Percentiles rank a stretch among this genome's conserved stretches.
phyloP scores from a whole-genome alignment of 257 asterid species.

The Petunia secreta region DNA sequence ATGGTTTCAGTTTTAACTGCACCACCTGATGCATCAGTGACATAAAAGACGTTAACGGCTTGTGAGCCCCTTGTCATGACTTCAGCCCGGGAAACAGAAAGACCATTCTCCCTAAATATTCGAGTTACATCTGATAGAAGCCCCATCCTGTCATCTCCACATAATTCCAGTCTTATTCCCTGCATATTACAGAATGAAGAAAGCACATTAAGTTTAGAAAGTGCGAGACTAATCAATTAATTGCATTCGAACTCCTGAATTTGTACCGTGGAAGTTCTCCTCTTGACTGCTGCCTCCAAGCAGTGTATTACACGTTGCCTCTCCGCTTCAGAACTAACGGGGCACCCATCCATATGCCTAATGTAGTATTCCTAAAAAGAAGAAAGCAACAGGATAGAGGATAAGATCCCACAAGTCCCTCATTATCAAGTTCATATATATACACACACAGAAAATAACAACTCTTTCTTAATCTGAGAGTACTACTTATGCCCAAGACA shows the following conservation, averaged over 20 bases:
- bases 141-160: conserved; percentile 53
- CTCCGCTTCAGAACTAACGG: conserved; percentile 58
- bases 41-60: conserved; percentile 54
- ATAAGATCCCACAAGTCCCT: neutral
- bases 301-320: conserved; percentile 52
- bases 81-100: conserved; percentile 58
- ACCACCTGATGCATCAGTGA: conserved; percentile 50
- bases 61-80: conserved; percentile 46
- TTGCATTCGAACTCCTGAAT: conserved; percentile 11
- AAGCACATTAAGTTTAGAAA: neutral
- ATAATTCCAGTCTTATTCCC: conserved; percentile 60
- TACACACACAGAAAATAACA: neutral
- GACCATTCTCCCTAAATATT: conserved; percentile 60
- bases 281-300: conserved; percentile 59
- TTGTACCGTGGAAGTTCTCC: conserved; percentile 57
- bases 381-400: neutral
- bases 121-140: conserved; percentile 60
- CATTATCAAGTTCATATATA: no score
- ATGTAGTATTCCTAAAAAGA: conserved; percentile 54
- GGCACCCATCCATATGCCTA: conserved; percentile 56
- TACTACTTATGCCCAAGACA: neutral
- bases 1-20: conserved; percentile 45
- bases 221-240: neutral
- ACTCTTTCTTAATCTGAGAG: neutral
- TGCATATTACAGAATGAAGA: conserved; percentile 23